These are phyloP conservation scores for Russula dissimulans DNA, from an alignment of 768 basidiomycete species.

Conservation along the genomic window DNA sequence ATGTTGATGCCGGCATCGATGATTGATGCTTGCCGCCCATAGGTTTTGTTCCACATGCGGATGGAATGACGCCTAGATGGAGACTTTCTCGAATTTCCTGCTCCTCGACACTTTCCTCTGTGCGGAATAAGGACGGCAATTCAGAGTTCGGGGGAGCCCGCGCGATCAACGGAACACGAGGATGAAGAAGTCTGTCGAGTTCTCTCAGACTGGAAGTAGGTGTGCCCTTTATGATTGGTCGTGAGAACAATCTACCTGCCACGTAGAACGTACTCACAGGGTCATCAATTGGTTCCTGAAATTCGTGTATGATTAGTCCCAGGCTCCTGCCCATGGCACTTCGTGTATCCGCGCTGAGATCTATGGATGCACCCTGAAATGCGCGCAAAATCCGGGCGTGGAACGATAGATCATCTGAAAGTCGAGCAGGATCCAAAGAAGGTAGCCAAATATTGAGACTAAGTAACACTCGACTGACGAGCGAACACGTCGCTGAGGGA, in stretches of 20 bases:
- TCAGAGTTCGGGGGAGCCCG: slow-evolving; percentile 59
- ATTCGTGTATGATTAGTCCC: slow-evolving; percentile 39
- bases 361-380: slow-evolving; percentile 40
- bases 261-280: slow-evolving; percentile 26
- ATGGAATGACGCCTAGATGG: slow-evolving; percentile 26
- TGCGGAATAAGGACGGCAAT: slow-evolving; percentile 47
- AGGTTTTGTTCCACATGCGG: background rate
- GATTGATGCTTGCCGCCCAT: background rate
- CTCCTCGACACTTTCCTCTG: slow-evolving; percentile 62
- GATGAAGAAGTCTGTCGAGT: slow-evolving; percentile 64
- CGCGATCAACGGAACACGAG: slow-evolving; percentile 68
- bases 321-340: slow-evolving; percentile 54
- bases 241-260: slow-evolving; percentile 25
- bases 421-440: slow-evolving; percentile 42
- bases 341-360: slow-evolving; percentile 45
- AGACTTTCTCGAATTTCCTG: slow-evolving; percentile 35
- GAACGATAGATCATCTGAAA: slow-evolving; percentile 45
- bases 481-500: slow-evolving; percentile 44
- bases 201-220: slow-evolving; percentile 7
- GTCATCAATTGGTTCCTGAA: slow-evolving; percentile 7
- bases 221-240: background rate
- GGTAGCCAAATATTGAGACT: slow-evolving; percentile 50
- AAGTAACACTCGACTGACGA: slow-evolving; percentile 49
- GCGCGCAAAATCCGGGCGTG: slow-evolving; percentile 36
- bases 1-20: background rate